A percentile compares a stretch with the other conserved stretches of the same genome.
Evolutionary conservation across 2,329 filamentous ascomycete species (phyloP).

Genomic region (Lasiodiplodia sp.): DNA sequence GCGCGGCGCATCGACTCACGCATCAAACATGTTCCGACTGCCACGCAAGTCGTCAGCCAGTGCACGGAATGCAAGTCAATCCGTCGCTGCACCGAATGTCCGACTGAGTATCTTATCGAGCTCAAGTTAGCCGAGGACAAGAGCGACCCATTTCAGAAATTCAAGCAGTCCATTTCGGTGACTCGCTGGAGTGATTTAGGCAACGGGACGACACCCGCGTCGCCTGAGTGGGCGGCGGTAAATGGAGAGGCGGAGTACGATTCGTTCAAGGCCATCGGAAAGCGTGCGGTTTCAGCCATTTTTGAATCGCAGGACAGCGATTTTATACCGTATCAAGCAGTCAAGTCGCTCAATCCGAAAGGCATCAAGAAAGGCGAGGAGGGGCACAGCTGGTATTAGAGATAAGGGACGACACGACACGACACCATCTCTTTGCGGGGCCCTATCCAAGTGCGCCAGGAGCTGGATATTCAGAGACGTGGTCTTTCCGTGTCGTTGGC

Average conservation of each 20-base stretch:
- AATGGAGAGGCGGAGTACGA: conserved; percentile 60
- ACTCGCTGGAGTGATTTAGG: conserved; percentile 70
- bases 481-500: neutral
- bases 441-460: neutral
- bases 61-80: conserved; percentile 66
- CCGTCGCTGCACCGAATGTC: conserved; percentile 67
- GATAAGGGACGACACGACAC: neutral
- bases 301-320: conserved; percentile 66
- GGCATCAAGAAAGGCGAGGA: conserved; percentile 62
- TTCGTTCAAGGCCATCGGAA: conserved; percentile 61
- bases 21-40: conserved; percentile 21
- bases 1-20: conserved; percentile 46
- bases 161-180: conserved; percentile 67
- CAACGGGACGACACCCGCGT: conserved; percentile 59
- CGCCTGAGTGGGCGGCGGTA: conserved; percentile 64
- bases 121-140: conserved; percentile 66
- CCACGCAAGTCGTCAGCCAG: conserved; percentile 54
- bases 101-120: conserved; percentile 68
- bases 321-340: conserved; percentile 64
- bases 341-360: conserved; percentile 66
- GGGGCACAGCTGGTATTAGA: conserved; percentile 65
- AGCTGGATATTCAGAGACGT: no score
- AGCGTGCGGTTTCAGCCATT: conserved; percentile 63
- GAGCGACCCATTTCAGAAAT: conserved; percentile 52
- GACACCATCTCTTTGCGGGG: neutral